A percentile compares a stretch with the other conserved stretches of the same genome.
Evolutionary conservation across 805 yeast genomes (phyloP).

Genomic region (Zygosaccharomyces pseudorouxii): DNA sequence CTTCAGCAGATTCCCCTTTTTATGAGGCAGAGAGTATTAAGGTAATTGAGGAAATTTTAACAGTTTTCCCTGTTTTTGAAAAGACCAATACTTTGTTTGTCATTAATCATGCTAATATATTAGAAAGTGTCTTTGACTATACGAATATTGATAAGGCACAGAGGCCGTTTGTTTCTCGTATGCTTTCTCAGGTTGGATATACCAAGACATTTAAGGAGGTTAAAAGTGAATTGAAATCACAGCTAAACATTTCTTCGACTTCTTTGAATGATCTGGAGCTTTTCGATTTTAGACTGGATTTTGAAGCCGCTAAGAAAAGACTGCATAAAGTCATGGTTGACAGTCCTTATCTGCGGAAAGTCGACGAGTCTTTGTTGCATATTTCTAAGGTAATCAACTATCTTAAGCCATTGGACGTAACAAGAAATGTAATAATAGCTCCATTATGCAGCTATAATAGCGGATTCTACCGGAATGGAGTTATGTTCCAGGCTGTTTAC

Average conservation of each 20-base stretch:
- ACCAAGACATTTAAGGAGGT: constrained; percentile 61
- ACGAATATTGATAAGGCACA: constrained; percentile 78
- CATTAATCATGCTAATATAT: constrained; percentile 75
- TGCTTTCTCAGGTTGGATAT: constrained; percentile 72
- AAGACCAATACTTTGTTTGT: constrained; percentile 53
- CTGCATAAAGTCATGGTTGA: constrained; percentile 70
- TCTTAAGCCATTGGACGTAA: constrained; percentile 55
- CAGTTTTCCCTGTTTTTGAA: constrained; percentile 62
- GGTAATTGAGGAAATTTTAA: constrained; percentile 69
- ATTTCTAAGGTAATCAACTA: constrained; percentile 54
- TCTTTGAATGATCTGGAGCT: constrained; percentile 74
- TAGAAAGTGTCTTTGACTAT: constrained; percentile 72
- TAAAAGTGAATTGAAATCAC: constrained; percentile 50
- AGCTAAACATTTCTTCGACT: constrained; percentile 73
- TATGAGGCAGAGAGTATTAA: constrained; percentile 88
- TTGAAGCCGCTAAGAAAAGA: constrained; percentile 58
- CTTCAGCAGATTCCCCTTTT: constrained; percentile 43
- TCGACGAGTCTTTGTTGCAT: constrained; percentile 61
- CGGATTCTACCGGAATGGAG: constrained; percentile 69
- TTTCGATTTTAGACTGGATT: constrained; percentile 72
- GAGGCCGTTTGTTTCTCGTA: constrained; percentile 58
- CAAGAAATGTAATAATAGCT: constrained; percentile 54
- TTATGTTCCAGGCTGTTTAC: constrained; percentile 83
- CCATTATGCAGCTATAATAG: constrained; percentile 85
- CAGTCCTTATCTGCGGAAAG: constrained; percentile 54